phyloP scores from a whole-genome alignment of 345 rosid genomes.

The Citrus sp. region DNA sequence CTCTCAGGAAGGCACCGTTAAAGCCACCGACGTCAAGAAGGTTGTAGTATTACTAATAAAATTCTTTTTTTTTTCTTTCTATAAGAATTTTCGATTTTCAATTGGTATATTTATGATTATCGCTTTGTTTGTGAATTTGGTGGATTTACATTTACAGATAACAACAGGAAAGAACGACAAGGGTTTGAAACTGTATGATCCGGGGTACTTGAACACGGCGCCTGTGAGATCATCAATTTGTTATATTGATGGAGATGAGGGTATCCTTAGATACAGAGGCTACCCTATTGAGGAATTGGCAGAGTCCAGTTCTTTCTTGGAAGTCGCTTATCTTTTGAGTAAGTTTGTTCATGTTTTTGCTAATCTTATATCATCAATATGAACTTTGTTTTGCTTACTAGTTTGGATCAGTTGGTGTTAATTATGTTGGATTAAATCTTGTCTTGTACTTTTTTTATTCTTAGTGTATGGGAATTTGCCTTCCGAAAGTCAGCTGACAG shows the following conservation, averaged over 20 bases:
- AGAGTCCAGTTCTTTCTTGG: slow-evolving; percentile 64
- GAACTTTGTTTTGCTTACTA: background rate
- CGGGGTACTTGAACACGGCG: slow-evolving; percentile 93
- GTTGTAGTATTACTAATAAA: slow-evolving; percentile 10
- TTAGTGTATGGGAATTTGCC: slow-evolving; percentile 93
- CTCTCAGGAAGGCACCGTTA: slow-evolving; percentile 67
- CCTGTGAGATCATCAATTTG: slow-evolving; percentile 84
- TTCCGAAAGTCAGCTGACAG: slow-evolving; percentile 70
- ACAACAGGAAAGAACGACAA: slow-evolving; percentile 66
- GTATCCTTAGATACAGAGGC: slow-evolving; percentile 79
- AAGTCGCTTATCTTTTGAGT: slow-evolving; percentile 75
- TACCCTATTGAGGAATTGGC: slow-evolving; percentile 86
- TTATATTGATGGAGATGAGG: slow-evolving; percentile 95
- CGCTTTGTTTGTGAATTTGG: background rate
- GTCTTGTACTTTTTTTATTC: slow-evolving; percentile 9
- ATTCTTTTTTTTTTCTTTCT: background rate
- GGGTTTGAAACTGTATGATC: slow-evolving; percentile 84
- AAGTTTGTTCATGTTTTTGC: slow-evolving; percentile 12
- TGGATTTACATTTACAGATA: slow-evolving; percentile 44
- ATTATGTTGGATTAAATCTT: background rate
- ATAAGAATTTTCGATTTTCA: background rate
- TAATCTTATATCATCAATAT: background rate
- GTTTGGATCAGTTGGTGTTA: background rate
- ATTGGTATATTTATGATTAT: too few relatives aligned
- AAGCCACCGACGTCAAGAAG: slow-evolving; percentile 83